These are phyloP conservation scores for Cercospora canescens DNA, from an alignment of 2,329 filamentous ascomycete species.

Conservation along the genomic window DNA sequence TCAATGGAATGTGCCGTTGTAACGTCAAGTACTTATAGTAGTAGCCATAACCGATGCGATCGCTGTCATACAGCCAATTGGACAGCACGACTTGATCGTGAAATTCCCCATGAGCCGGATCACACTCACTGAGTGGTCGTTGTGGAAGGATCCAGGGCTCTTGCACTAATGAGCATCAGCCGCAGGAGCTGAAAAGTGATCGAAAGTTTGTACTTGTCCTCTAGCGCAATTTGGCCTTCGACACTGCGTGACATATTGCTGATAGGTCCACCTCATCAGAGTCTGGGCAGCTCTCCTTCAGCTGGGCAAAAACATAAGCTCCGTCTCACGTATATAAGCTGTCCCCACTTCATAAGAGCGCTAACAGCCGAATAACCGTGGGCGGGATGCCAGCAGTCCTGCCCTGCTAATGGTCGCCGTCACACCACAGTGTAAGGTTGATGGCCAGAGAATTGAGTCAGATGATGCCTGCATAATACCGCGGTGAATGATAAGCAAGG, in stretches of 20 bases:
- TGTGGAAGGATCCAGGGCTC: not conserved
- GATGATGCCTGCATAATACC: not conserved
- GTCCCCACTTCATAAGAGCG: not conserved
- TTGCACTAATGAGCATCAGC: not conserved
- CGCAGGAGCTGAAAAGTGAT: not conserved
- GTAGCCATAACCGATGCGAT: no score
- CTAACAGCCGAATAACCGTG: not conserved
- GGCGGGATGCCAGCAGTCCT: not conserved
- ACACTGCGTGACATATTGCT: not conserved
- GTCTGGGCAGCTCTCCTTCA: not conserved
- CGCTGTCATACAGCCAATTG: not conserved
- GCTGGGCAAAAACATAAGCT: not conserved
- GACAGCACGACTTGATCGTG: not conserved
- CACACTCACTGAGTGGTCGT: not conserved
- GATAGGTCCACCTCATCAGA: not conserved
- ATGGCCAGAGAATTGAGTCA: not conserved
- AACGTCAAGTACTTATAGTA: no score
- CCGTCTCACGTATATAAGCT: not conserved
- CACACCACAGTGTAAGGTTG: not conserved
- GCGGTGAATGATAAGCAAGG: not conserved
- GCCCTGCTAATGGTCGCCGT: not conserved
- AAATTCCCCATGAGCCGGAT: not conserved
- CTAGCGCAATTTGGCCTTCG: not conserved
- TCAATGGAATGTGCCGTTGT: not conserved
- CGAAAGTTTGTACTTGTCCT: not conserved